phyloP scores from a whole-genome alignment of 495 filamentous ascomycete species.

The Penicillium coffeae region DNA sequence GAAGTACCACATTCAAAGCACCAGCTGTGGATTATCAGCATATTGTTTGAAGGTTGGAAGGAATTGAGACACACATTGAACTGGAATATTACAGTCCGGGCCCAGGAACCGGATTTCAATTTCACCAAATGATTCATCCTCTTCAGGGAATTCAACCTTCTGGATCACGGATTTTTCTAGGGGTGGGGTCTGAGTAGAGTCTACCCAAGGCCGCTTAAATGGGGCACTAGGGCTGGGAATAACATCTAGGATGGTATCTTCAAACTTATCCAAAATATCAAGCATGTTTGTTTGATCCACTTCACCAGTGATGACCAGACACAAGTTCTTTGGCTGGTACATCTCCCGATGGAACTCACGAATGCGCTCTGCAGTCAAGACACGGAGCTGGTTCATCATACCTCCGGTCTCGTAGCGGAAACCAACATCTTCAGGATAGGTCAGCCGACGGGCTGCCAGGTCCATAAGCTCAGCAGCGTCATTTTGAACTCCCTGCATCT shows the following conservation, averaged over 20 bases:
- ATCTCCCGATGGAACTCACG: constrained; percentile 90
- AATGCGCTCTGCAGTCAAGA: constrained; percentile 83
- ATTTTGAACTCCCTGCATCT: constrained; percentile 97
- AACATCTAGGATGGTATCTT: constrained; percentile 76
- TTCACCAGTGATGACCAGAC: constrained; percentile 83
- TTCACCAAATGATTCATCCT: constrained; percentile 90
- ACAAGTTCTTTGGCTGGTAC: constrained; percentile 97
- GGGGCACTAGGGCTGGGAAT: constrained; percentile 69
- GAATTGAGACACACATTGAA: constrained; percentile 40
- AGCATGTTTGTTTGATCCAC: constrained; percentile 79
- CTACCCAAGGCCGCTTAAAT: constrained; percentile 87
- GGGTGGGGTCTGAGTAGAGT: constrained; percentile 71
- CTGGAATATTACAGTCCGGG: constrained; percentile 65
- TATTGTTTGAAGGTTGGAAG: neutral
- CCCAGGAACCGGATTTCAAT: constrained; percentile 80
- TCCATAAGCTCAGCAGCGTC: constrained; percentile 79
- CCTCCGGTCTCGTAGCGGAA: constrained; percentile 97
- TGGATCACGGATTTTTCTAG: constrained; percentile 66
- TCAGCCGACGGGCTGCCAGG: constrained; percentile 64
- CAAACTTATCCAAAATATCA: constrained; percentile 78
- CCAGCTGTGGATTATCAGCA: constrained; percentile 40
- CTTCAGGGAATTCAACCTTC: constrained; percentile 89
- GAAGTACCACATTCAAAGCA: constrained; percentile 71
- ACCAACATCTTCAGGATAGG: constrained; percentile 86
- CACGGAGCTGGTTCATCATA: constrained; percentile 87